Conservation (phyloP, 495 filamentous ascomycete genomes). For the Amphirosellinia nigrospora region DNA sequence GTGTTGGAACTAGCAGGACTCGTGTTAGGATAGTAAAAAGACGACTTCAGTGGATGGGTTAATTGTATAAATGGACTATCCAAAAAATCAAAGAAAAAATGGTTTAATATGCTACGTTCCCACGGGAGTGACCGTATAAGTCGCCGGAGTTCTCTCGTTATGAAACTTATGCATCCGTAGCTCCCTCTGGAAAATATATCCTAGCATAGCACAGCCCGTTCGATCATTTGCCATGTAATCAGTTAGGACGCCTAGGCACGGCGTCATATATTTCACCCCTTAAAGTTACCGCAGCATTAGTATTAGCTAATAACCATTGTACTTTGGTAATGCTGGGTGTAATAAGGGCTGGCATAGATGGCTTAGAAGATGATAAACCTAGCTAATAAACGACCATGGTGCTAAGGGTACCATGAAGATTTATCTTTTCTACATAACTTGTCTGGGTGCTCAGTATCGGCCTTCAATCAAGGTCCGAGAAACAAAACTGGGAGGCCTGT, state of each 20-base stretch:
- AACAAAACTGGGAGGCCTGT: too few relatives aligned
- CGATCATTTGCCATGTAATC: not conserved
- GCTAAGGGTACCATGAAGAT: too few relatives aligned
- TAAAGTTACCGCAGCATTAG: not conserved
- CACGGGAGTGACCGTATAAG: not conserved
- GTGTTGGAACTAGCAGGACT: too few relatives aligned
- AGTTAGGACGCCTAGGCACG: not conserved
- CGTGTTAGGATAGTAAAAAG: not conserved
- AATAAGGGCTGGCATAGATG: too few relatives aligned
- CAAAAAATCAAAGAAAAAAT: not conserved
- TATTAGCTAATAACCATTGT: too few relatives aligned
- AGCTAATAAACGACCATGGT: too few relatives aligned
- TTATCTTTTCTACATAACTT: too few relatives aligned
- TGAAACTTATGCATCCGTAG: not conserved
- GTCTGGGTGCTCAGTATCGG: too few relatives aligned
- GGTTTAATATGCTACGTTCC: not conserved
- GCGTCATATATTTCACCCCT: not conserved
- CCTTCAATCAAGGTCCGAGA: not conserved
- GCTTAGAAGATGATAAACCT: too few relatives aligned
- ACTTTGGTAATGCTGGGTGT: too few relatives aligned
- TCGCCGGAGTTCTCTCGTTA: not conserved
- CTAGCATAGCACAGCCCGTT: not conserved
- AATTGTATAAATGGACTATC: not conserved
- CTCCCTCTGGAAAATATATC: not conserved
- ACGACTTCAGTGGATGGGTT: too few relatives aligned